These are phyloP conservation scores for Bruguiera sexangula DNA, from an alignment of 345 rosid genomes.

Conservation along the genomic window DNA sequence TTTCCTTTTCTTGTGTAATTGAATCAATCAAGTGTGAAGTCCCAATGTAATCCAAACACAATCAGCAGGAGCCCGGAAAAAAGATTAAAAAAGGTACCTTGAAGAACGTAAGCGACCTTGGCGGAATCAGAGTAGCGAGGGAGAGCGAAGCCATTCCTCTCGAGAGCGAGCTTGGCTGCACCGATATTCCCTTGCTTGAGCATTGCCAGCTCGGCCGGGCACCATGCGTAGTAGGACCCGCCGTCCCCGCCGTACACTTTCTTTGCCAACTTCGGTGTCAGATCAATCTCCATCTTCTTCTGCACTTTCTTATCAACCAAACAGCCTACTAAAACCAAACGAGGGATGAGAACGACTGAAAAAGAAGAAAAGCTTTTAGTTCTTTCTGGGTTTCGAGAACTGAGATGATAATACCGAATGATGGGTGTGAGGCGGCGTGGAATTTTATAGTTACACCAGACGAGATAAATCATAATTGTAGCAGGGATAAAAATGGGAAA, in stretches of 20 bases:
- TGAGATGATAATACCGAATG: no score
- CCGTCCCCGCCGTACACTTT: constrained; percentile 63
- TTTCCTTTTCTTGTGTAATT: no score
- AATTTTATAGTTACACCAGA: no score
- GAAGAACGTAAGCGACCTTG: constrained; percentile 88
- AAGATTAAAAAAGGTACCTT: constrained; percentile 37
- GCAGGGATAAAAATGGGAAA: no score
- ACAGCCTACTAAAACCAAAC: background rate
- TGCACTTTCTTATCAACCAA: background rate
- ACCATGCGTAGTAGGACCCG: constrained; percentile 79
- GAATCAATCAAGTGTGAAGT: no score
- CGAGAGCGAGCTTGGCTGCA: constrained; percentile 81
- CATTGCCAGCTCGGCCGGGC: constrained; percentile 77
- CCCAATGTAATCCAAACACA: no score
- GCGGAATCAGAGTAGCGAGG: constrained; percentile 87
- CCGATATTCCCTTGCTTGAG: constrained; percentile 71
- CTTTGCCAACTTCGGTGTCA: constrained; percentile 69
- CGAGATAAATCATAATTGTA: no score
- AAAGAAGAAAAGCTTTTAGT: no score
- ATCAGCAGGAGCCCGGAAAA: background rate
- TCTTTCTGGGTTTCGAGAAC: no score
- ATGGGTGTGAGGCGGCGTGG: no score
- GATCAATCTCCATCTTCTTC: constrained; percentile 71
- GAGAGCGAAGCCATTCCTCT: constrained; percentile 75
- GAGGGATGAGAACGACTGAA: no score